Conservation (phyloP, 2,329 filamentous ascomycete species). For the Cucurbitaria berberidis region DNA sequence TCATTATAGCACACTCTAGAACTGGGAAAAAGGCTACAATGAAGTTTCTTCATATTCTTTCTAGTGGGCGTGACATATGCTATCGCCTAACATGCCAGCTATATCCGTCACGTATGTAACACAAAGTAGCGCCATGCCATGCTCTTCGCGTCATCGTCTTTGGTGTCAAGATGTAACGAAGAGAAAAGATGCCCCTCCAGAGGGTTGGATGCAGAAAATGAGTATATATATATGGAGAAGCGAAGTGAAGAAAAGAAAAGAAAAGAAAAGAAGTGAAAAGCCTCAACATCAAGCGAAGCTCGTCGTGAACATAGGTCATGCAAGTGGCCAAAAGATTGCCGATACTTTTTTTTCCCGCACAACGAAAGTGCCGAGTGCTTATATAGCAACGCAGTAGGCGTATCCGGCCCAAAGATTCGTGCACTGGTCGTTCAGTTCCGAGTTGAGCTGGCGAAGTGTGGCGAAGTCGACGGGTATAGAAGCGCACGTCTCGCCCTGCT, state of each 20-base stretch:
- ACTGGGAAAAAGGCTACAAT: too few species aligned
- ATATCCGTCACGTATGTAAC: not conserved
- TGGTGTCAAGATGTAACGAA: not conserved
- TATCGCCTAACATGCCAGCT: not conserved
- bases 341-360: not conserved
- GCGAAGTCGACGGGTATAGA: conserved; percentile 36
- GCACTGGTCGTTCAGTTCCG: conserved; percentile 38
- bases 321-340: not conserved
- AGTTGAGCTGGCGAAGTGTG: conserved; percentile 41
- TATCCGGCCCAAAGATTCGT: conserved; percentile 48
- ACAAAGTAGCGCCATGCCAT: not conserved
- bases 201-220: not conserved
- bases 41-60: too few species aligned
- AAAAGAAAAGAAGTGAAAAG: conserved; percentile 1
- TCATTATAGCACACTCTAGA: too few species aligned
- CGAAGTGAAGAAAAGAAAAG: conserved; percentile 4
- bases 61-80: not conserved
- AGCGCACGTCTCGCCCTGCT: conserved; percentile 42
- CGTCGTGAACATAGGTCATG: not conserved
- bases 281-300: conserved; percentile 5
- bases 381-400: conserved; percentile 42
- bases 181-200: not conserved
- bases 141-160: not conserved
- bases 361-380: not conserved
- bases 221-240: conserved; percentile 9